phyloP scores from a whole-genome alignment of 1,139 yeast genomes.

The Pichia sp. region DNA sequence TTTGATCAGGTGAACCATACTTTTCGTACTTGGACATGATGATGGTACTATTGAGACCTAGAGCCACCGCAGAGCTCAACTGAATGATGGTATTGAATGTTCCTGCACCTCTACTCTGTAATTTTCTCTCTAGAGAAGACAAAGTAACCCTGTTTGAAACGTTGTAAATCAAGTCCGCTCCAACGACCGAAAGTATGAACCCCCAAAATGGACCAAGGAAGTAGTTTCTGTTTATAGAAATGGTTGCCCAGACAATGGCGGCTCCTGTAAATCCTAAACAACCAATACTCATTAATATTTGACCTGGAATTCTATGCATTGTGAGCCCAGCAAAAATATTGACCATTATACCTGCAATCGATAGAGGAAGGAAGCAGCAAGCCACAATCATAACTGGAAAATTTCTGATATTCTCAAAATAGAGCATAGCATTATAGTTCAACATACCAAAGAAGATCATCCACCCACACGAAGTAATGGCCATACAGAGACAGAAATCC shows the following conservation, averaged over 20 bases:
- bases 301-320: slow-evolving; percentile 36
- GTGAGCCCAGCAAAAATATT: slow-evolving; percentile 37
- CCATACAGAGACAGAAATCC: slow-evolving; percentile 34
- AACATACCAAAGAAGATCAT: slow-evolving; percentile 33
- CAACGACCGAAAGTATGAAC: slow-evolving; percentile 32
- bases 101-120: slow-evolving; percentile 40
- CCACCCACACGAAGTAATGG: slow-evolving; percentile 31
- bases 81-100: slow-evolving; percentile 37
- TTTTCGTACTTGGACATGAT: slow-evolving; percentile 27
- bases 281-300: slow-evolving; percentile 30
- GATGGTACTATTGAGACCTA: slow-evolving; percentile 34
- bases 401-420: slow-evolving; percentile 32
- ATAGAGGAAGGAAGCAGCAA: slow-evolving; percentile 32
- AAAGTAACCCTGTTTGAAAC: slow-evolving; percentile 35
- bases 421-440: slow-evolving; percentile 32
- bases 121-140: slow-evolving; percentile 30
- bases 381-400: slow-evolving; percentile 34
- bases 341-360: slow-evolving; percentile 32
- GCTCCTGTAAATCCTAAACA: slow-evolving; percentile 29
- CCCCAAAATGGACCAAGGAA: slow-evolving; percentile 40
- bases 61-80: slow-evolving; percentile 33
- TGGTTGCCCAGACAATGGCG: slow-evolving; percentile 35
- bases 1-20: slow-evolving; percentile 25
- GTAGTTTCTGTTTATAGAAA: slow-evolving; percentile 28
- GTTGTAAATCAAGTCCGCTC: slow-evolving; percentile 39